Conservation (phyloP, 1,139 yeast genomes). For the Lodderomyces elongisporus region DNA sequence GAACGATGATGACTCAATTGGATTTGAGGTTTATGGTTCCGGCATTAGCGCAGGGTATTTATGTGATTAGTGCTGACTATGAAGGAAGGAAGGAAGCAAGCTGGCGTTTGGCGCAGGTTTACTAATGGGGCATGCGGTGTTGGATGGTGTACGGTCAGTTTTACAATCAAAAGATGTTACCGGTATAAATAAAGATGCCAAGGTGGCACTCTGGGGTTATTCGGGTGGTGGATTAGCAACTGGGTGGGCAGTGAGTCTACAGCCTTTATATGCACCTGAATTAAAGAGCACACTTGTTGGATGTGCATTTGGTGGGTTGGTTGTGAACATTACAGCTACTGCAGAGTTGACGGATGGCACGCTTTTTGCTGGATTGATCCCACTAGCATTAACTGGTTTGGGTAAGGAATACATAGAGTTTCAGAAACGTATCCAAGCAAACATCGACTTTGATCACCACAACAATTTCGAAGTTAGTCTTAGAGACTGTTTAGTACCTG, state of each 20-base stretch:
- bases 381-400: conserved; percentile 24
- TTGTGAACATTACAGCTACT: conserved; percentile 20
- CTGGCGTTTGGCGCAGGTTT: conserved; percentile 22
- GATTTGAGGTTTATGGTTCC: conserved; percentile 19
- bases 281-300: conserved; percentile 18
- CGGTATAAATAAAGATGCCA: conserved; percentile 21
- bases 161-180: no score
- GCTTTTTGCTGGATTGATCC: conserved; percentile 22
- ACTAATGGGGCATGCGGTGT: conserved; percentile 19
- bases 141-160: conserved; percentile 21
- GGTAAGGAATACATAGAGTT: conserved; percentile 17
- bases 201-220: conserved; percentile 30
- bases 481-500: conserved; percentile 5
- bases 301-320: conserved; percentile 28
- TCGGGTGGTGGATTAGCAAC: conserved; percentile 34
- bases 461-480: conserved; percentile 2
- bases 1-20: conserved; percentile 13
- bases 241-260: conserved; percentile 31
- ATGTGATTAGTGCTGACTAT: conserved; percentile 23
- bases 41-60: conserved; percentile 23
- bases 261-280: conserved; percentile 30
- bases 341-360: conserved; percentile 20
- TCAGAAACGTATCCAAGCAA: background rate
- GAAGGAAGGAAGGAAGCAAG: conserved; percentile 14
- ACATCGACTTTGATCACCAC: conserved; percentile 2